Evolutionary conservation across 495 filamentous ascomycete genomes (phyloP).

Genomic region (Endocarpon pusillum): DNA sequence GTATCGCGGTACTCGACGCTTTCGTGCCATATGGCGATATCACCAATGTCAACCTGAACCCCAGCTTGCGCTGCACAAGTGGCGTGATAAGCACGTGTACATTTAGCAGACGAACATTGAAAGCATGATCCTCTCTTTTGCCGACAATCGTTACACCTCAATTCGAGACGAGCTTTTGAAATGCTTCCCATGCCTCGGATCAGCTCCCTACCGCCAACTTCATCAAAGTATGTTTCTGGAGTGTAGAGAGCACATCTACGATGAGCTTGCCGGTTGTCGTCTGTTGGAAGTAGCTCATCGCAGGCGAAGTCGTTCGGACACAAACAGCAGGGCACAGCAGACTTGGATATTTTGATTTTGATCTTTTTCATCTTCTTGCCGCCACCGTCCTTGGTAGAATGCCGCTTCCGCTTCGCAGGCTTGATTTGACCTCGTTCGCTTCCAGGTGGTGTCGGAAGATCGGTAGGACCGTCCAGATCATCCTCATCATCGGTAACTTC

Average conservation of each 20-base stretch:
- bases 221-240: slow-evolving; percentile 74
- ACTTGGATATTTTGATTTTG: slow-evolving; percentile 45
- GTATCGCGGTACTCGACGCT: slow-evolving; percentile 78
- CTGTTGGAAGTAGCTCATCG: slow-evolving; percentile 70
- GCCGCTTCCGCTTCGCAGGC: slow-evolving; percentile 41
- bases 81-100: slow-evolving; percentile 81
- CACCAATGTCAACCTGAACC: slow-evolving; percentile 73
- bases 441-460: slow-evolving; percentile 66
- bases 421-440: slow-evolving; percentile 48
- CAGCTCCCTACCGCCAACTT: slow-evolving; percentile 50
- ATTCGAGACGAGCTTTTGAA: slow-evolving; percentile 69
- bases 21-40: slow-evolving; percentile 79
- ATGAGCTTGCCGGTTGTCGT: slow-evolving; percentile 71
- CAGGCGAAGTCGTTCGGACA: slow-evolving; percentile 85
- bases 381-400: slow-evolving; percentile 29
- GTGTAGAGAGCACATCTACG: slow-evolving; percentile 79
- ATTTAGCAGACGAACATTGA: slow-evolving; percentile 93
- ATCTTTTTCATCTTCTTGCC: slow-evolving; percentile 56
- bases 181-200: slow-evolving; percentile 65
- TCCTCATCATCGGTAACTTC: slow-evolving; percentile 52
- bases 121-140: slow-evolving; percentile 89
- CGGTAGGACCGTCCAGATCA: slow-evolving; percentile 38
- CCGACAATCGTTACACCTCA: slow-evolving; percentile 89
- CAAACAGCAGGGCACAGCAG: slow-evolving; percentile 68
- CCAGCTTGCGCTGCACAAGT: slow-evolving; percentile 86